A percentile compares a stretch with the other conserved stretches of the same genome.
These are phyloP conservation scores for Bolboschoenoplectus hybrid DNA, from an alignment of 202 grass and related monocot species.

Conservation along the genomic window DNA sequence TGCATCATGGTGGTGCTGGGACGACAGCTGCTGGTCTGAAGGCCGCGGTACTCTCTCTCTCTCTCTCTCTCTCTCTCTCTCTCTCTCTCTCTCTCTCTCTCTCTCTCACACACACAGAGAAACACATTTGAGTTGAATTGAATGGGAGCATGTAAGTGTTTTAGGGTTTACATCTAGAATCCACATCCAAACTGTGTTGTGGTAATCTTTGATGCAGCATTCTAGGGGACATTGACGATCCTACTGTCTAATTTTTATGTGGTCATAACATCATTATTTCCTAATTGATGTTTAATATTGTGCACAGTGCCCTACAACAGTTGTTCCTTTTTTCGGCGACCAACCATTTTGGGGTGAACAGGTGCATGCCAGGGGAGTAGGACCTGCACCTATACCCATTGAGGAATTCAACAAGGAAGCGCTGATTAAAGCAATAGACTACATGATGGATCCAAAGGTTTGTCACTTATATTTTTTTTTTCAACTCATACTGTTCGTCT, in stretches of 20 bases:
- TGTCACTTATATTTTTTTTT: neutral
- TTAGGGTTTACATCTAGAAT: neutral
- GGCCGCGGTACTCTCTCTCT: constrained; percentile 39
- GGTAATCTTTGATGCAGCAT: neutral
- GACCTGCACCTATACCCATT: constrained; percentile 77
- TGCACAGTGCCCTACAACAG: constrained; percentile 86
- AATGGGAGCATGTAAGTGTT: neutral
- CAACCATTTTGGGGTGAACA: constrained; percentile 94
- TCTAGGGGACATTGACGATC: neutral
- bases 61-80: neutral
- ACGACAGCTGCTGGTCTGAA: constrained; percentile 57
- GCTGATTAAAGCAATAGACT: constrained; percentile 74
- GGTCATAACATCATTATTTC: neutral
- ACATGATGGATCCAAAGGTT: constrained; percentile 74
- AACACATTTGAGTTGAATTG: neutral
- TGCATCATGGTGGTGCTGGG: constrained; percentile 59
- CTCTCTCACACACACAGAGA: neutral
- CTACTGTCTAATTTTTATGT: neutral
- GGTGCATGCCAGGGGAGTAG: constrained; percentile 78
- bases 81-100: neutral
- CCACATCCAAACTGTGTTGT: constrained; percentile 16
- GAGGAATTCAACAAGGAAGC: constrained; percentile 72
- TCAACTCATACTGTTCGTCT: neutral
- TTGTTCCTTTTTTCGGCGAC: constrained; percentile 94
- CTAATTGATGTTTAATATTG: constrained; percentile 30